A percentile compares a stretch with the other conserved stretches of the same genome.
phyloP scores from a whole-genome alignment of 129 eudicot species.

The Rutidosis leptorrhynchoides region DNA sequence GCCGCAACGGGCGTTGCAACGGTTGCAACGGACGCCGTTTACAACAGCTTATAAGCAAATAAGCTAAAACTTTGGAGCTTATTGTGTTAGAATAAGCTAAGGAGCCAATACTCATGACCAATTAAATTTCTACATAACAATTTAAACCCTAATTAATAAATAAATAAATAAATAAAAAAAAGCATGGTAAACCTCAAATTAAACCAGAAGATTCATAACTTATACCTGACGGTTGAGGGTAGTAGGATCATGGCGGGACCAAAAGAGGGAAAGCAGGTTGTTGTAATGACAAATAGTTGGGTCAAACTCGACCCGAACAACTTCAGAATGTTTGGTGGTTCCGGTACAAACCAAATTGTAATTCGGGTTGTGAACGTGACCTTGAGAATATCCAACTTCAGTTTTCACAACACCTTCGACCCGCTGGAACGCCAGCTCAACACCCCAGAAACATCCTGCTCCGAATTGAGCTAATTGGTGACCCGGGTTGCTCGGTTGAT shows the following conservation, averaged over 20 bases:
- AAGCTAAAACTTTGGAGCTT: too few species aligned
- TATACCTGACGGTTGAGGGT: slow-evolving; percentile 90
- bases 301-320: slow-evolving; percentile 82
- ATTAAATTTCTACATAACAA: not conserved
- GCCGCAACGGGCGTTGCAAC: too few species aligned
- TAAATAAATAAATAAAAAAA: not conserved
- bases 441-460: slow-evolving; percentile 95
- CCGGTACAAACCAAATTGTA: slow-evolving; percentile 72
- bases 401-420: slow-evolving; percentile 66
- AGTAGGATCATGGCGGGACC: slow-evolving; percentile 93
- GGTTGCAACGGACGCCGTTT: too few species aligned
- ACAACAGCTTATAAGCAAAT: too few species aligned
- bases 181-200: not conserved
- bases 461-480: slow-evolving; percentile 72
- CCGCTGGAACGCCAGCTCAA: slow-evolving; percentile 80
- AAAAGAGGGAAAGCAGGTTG: slow-evolving; percentile 61
- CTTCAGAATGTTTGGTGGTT: slow-evolving; percentile 69
- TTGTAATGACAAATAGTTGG: slow-evolving; percentile 68
- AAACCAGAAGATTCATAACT: not conserved
- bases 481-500: too few species aligned
- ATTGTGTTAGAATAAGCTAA: too few species aligned
- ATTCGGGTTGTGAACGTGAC: slow-evolving; percentile 62
- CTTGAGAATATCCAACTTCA: slow-evolving; percentile 92
- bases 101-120: not conserved
- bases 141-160: not conserved